Evolutionary conservation across 257 asterid species (phyloP).

Genomic region (Cinchona pubescens): DNA sequence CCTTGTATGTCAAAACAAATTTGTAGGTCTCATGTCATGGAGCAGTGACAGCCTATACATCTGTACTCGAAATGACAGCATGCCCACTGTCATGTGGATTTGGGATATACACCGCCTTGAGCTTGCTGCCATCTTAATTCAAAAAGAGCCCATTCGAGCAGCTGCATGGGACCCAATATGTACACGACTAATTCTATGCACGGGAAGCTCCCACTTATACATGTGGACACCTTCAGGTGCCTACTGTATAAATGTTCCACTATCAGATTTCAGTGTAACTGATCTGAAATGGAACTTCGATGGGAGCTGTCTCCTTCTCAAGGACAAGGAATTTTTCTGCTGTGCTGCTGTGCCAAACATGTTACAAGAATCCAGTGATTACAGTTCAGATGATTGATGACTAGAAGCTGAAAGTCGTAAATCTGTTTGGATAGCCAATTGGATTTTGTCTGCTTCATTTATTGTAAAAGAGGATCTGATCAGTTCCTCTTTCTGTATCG

Average conservation of each 20-base stretch:
- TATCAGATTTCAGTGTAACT: constrained; percentile 55
- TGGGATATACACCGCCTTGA: constrained; percentile 89
- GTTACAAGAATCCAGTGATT: constrained; percentile 78
- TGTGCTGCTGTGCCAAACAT: constrained; percentile 87
- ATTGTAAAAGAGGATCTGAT: background rate
- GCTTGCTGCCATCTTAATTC: constrained; percentile 85
- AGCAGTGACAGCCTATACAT: constrained; percentile 79
- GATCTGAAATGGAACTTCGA: constrained; percentile 86
- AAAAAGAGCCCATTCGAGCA: constrained; percentile 86
- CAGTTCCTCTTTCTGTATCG: background rate
- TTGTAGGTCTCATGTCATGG: constrained; percentile 88
- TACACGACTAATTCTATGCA: constrained; percentile 77
- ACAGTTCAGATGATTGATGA: constrained; percentile 76
- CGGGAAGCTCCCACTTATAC: constrained; percentile 72
- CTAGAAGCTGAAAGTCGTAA: background rate
- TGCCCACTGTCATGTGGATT: constrained; percentile 95
- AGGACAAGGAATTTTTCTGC: constrained; percentile 85
- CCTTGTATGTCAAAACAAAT: constrained; percentile 8
- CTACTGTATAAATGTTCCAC: constrained; percentile 74
- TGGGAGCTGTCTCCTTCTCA: constrained; percentile 85
- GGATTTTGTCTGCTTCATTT: background rate
- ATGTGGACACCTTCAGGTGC: constrained; percentile 99
- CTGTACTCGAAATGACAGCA: constrained; percentile 92
- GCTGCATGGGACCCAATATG: constrained; percentile 93
- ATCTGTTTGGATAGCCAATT: background rate